Evolutionary conservation across 805 yeast genomes (phyloP).

Genomic region (Cyberlindnera maritima): DNA sequence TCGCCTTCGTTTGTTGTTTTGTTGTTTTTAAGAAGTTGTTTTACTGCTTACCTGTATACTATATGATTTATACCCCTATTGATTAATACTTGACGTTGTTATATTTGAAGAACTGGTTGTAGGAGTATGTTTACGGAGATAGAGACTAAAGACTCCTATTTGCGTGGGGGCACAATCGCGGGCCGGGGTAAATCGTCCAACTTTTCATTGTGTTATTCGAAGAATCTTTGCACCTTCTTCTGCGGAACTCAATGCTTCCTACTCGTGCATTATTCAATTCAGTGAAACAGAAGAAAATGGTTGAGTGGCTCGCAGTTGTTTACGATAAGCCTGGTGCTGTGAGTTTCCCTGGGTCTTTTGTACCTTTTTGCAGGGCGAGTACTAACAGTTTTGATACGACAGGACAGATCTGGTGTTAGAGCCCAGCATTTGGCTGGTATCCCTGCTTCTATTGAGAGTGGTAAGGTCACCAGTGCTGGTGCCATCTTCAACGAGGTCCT

Average conservation of each 20-base stretch:
- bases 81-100: background rate
- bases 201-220: background rate
- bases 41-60: too few relatives aligned
- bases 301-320: slow-evolving; percentile 67
- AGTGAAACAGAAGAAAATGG: slow-evolving; percentile 31
- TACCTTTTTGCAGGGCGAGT: background rate
- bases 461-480: slow-evolving; percentile 47
- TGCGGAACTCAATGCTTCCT: slow-evolving; percentile 7
- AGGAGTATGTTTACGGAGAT: background rate
- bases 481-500: slow-evolving; percentile 48
- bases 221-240: background rate
- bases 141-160: background rate
- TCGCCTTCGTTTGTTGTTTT: background rate
- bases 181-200: background rate
- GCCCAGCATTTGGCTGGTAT: slow-evolving; percentile 50
- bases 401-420: slow-evolving; percentile 51
- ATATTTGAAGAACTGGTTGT: too few relatives aligned
- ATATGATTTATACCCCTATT: background rate
- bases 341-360: slow-evolving; percentile 1
- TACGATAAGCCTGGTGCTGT: slow-evolving; percentile 61
- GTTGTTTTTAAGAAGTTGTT: background rate
- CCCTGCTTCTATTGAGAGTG: slow-evolving; percentile 40
- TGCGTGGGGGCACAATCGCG: background rate
- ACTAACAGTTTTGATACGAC: background rate
- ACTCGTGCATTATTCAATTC: slow-evolving; percentile 11